Percentiles rank a stretch among this genome's conserved stretches.
Conservation (phyloP, 768 basidiomycete species). For the Boletus vermiculosoides region DNA sequence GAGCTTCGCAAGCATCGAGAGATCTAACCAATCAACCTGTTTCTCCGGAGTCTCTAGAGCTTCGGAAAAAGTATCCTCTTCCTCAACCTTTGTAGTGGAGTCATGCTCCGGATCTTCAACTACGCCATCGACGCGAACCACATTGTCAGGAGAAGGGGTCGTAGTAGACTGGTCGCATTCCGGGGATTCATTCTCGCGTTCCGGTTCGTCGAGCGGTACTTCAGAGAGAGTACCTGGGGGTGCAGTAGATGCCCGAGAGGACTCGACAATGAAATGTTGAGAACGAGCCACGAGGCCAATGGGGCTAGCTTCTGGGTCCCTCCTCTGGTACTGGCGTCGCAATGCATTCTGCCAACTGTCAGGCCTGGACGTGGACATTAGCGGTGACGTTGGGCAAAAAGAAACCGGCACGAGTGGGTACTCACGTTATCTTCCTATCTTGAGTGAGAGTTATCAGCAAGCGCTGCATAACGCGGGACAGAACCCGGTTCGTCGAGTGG, state of each 20-base stretch:
- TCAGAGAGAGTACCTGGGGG: constrained; percentile 16
- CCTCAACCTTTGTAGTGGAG: constrained; percentile 20
- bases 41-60: constrained; percentile 34
- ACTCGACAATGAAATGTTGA: constrained; percentile 24
- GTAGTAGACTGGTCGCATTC: constrained; percentile 6
- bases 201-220: constrained; percentile 3
- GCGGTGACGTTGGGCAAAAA: constrained; percentile 14
- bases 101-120: constrained; percentile 1
- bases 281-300: constrained; percentile 52
- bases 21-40: constrained; percentile 65
- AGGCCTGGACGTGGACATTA: constrained; percentile 40
- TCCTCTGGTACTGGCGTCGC: constrained; percentile 73
- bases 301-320: constrained; percentile 68
- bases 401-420: constrained; percentile 23
- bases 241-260: constrained; percentile 30
- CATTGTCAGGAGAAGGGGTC: constrained; percentile 4
- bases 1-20: constrained; percentile 69
- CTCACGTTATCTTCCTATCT: constrained; percentile 78
- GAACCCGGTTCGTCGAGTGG: constrained; percentile 53
- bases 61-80: constrained; percentile 18
- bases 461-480: constrained; percentile 74
- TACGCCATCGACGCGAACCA: neutral
- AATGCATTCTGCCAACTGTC: constrained; percentile 79
- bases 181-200: constrained; percentile 14
- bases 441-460: constrained; percentile 73